Percentiles rank a stretch among this genome's conserved stretches.
Conservation (phyloP, 345 rosid genomes). For the Pelargonium nanum region DNA sequence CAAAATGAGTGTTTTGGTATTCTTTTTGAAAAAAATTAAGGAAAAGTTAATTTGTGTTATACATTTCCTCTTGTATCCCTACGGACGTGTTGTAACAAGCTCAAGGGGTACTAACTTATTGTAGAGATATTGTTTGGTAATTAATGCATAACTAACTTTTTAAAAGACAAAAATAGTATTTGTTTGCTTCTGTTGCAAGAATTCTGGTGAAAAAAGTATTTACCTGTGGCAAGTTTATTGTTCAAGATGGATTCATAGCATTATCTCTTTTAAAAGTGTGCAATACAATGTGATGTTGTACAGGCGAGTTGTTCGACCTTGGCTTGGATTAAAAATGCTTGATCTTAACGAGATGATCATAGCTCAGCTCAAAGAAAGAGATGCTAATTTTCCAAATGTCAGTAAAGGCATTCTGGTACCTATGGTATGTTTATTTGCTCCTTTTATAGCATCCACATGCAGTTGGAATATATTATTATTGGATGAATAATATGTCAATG, state of each 20-base stretch:
- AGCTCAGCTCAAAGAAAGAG: slow-evolving; percentile 75
- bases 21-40: no score
- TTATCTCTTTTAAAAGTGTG: neutral
- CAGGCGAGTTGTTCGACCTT: slow-evolving; percentile 90
- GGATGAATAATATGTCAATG: neutral
- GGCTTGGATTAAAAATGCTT: slow-evolving; percentile 91
- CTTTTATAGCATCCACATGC: neutral
- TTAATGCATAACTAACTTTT: no score
- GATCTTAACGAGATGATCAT: slow-evolving; percentile 76
- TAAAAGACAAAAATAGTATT: no score
- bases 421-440: slow-evolving; percentile 30
- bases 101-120: no score
- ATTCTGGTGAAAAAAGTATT: neutral
- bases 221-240: neutral
- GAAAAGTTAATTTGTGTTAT: no score
- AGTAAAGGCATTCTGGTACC: slow-evolving; percentile 64
- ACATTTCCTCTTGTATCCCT: no score
- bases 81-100: no score
- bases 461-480: no score
- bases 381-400: slow-evolving; percentile 58
- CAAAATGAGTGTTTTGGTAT: no score
- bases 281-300: slow-evolving; percentile 7
- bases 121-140: no score
- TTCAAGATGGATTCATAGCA: neutral
- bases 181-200: neutral